phyloP scores from a whole-genome alignment of 768 basidiomycete genomes.

The Mycena olivaceomarginata region DNA sequence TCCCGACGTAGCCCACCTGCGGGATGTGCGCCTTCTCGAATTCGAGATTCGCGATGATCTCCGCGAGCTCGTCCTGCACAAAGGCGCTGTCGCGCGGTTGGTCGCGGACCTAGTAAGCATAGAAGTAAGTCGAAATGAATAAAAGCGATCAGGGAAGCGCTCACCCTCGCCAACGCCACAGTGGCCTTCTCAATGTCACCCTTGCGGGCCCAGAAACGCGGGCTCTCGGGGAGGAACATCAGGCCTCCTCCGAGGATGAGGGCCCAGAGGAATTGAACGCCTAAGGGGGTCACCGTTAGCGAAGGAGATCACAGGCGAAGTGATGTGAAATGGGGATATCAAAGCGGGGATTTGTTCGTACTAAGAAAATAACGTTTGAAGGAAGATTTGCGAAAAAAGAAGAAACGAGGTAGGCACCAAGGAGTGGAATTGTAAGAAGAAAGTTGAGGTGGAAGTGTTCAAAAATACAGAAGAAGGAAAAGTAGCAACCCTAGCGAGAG shows the following conservation, averaged over 20 bases:
- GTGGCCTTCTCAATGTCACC: constrained; percentile 71
- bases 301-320: no score
- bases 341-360: no score
- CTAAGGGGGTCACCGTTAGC: no score
- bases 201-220: constrained; percentile 61
- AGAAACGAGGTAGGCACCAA: no score
- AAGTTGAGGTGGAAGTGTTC: no score
- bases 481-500: no score
- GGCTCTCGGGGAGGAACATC: constrained; percentile 85
- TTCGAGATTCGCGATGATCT: constrained; percentile 74
- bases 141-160: not conserved
- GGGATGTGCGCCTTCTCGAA: constrained; percentile 76
- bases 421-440: no score
- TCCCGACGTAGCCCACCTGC: constrained; percentile 77
- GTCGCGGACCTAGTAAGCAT: constrained; percentile 66
- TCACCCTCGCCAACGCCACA: constrained; percentile 68
- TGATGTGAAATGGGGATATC: no score
- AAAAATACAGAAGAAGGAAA: no score
- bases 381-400: no score
- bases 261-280: constrained; percentile 88
- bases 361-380: no score
- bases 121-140: not conserved
- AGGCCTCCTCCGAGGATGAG: constrained; percentile 83
- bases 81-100: constrained; percentile 68
- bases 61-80: constrained; percentile 71